Base-by-base conservation (phyloP, 192 early-diverging fungal genomes). In the Chytriomyces sp. region DNA sequence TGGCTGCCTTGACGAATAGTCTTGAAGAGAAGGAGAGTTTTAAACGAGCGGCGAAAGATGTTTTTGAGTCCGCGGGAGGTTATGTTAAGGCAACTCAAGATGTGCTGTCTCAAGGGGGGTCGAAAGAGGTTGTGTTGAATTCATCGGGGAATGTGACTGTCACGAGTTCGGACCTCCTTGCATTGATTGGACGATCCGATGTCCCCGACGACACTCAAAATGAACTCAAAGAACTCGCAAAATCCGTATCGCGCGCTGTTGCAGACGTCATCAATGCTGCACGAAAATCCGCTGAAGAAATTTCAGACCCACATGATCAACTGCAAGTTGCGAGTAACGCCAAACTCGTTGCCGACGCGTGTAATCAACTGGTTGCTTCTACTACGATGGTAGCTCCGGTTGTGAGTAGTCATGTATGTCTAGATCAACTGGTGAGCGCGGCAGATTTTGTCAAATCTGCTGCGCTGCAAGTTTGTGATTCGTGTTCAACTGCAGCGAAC, bases 381-480 rank as follows among this genome's bases (percentile, higher is more conserved):
- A 83, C 80, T 5, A 57, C 68, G 7, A 76, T 79, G 6, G 73
- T 90, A 0, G 77, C 83, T 16, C 82, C 86, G 3, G 67, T 80
- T 45, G 67, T 89, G 4, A 80, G 61, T 9, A 78, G 70, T 45
- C 69, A 80, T 13, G 49, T 83, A n/a, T 84, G 84, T 64, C 66
- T 84, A 26, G 89, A 90, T 59, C 86, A 90, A 62, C 63, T 90
- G 18, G 53, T 83, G 45, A 85, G 84, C 61, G 64, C 82, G 8
- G 75, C 85, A 7, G 72, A 84, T 43, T 53, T 89, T 7, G 72
- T 90, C 50, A 62, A 82, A n/a, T 82, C 84, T 13, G 78, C 49
- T 0, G 64, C 84, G 26, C 78, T 45, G 50, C 50, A 76, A 49
- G 61, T 85, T 11, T 71, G 28, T 16, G 77, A 82, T 62, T 64